Conservation (phyloP, 768 basidiomycete species). For the Nidularia sp. region DNA sequence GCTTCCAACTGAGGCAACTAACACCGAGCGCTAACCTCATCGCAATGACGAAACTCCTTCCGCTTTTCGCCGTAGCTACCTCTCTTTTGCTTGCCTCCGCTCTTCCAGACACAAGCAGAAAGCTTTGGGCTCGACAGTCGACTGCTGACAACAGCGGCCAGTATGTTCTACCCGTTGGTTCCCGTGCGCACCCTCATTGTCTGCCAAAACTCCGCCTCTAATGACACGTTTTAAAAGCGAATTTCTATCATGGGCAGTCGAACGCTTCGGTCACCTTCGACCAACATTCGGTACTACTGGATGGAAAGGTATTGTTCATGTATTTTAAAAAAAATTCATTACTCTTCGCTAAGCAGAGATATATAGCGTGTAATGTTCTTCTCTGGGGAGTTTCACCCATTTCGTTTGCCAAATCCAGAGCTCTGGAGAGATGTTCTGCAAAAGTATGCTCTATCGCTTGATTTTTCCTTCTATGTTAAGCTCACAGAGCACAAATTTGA, state of each 20-base stretch:
- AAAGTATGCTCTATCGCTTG: slow-evolving; percentile 24
- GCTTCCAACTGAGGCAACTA: too few relatives aligned
- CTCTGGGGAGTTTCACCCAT: slow-evolving; percentile 71
- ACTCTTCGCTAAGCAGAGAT: background rate
- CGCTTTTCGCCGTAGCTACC: too few relatives aligned
- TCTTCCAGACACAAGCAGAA: too few relatives aligned
- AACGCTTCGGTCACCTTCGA: slow-evolving; percentile 27
- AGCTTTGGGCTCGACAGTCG: slow-evolving; percentile 10
- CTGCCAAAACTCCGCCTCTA: background rate
- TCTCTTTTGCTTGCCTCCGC: too few relatives aligned
- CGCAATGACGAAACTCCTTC: too few relatives aligned
- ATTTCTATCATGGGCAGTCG: slow-evolving; percentile 21
- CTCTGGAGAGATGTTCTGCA: slow-evolving; percentile 68
- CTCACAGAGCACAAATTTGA: background rate
- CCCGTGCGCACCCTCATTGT: slow-evolving; percentile 4
- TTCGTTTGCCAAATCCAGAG: slow-evolving; percentile 60
- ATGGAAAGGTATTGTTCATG: slow-evolving; percentile 21
- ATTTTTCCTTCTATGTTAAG: background rate
- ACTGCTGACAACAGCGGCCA: slow-evolving; percentile 13
- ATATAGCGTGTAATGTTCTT: slow-evolving; percentile 44
- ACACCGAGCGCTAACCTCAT: too few relatives aligned
- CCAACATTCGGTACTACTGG: slow-evolving; percentile 28
- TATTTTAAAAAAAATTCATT: background rate
- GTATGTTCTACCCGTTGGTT: slow-evolving; percentile 17
- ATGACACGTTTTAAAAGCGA: slow-evolving; percentile 2